Base-by-base conservation (phyloP, 2,329 filamentous ascomycete genomes). In the Exophiala mesophila region DNA sequence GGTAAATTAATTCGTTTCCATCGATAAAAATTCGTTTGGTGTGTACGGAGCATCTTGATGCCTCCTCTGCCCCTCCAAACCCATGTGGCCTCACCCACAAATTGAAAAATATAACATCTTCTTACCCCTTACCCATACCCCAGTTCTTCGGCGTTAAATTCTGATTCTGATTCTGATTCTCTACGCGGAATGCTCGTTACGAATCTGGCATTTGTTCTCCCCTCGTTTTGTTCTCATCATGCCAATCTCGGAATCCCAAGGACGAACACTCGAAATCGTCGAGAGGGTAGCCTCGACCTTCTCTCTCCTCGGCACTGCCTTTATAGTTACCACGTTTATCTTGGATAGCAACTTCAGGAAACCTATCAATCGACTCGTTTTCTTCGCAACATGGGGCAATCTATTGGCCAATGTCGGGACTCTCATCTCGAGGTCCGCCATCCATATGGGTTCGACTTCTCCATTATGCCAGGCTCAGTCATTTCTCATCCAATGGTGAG, bases 301-400 rank as follows among this genome's bases (percentile, higher is more conserved):
- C 31, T 90, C 86, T 1, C 62, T 92, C 1, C 38, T 83, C 2
- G 85, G 84, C 43, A 85, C 81, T 31, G 54, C 81, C 21, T 78
- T 89, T 59, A 83, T 88, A 57, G 78, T 90, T 40, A 55, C 70
- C 41, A 88, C 84, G 3, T 92, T 89, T 58, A 65, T 76, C 20
- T 62, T 64, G n/a, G 85, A 82, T 21, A 73, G 71, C 12, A 73
- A 74, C 4, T 92, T 92, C 59, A 83, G 85, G 57, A 90, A 88
- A 58, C 84, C 86, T n/a, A 88, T 92, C 66, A 92, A 92, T 58
- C 75, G 87, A 13, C 72, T 94, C 0, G 81, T 90, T 7, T 90
- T 94, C 62, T 92, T 84, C 60, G 86, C 87, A 5, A 84, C 83
- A 0, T 83, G 86, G 57, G 87, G 86, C 6, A 94, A 94, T 57